Evolutionary conservation across 2,329 filamentous ascomycete species (phyloP).

Genomic region (Trichoderma simmonsii): DNA sequence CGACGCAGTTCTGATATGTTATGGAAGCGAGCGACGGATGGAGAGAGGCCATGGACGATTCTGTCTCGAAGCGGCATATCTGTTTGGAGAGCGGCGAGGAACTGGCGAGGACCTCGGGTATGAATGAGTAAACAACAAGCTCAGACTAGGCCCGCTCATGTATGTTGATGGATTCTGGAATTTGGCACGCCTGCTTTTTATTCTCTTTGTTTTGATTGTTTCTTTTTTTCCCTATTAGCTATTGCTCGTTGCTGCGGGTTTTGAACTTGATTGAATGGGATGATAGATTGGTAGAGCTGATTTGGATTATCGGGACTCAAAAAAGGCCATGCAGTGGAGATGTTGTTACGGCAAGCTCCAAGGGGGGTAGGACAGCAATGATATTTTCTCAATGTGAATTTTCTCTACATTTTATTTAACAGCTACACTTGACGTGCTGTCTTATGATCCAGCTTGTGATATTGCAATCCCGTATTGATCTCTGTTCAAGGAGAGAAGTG

Average conservation of each 20-base stretch:
- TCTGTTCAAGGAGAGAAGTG: background rate
- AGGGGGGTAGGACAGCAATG: background rate
- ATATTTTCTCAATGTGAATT: background rate
- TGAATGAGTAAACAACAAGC: conserved; percentile 23
- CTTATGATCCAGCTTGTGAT: background rate
- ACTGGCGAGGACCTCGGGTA: conserved; percentile 29
- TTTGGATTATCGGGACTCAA: conserved; percentile 16
- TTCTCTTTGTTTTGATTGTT: background rate
- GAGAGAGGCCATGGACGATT: conserved; percentile 68
- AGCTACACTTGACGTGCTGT: background rate
- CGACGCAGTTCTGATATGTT: conserved; percentile 87
- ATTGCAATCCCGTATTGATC: background rate
- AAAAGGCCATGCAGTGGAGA: conserved; percentile 13
- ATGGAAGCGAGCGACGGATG: conserved; percentile 80
- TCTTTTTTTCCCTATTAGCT: background rate
- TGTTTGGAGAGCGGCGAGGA: conserved; percentile 68
- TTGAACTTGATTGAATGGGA: conserved; percentile 1
- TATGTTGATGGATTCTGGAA: background rate
- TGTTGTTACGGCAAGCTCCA: background rate
- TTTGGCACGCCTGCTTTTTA: background rate
- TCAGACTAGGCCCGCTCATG: background rate
- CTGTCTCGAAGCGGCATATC: conserved; percentile 84
- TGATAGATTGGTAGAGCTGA: conserved; percentile 20
- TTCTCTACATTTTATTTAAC: background rate
- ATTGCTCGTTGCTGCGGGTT: background rate